Percentiles rank a stretch among this genome's conserved stretches.
Conservation (phyloP, 192 early-diverging fungal genomes). For the Podila horticola region DNA sequence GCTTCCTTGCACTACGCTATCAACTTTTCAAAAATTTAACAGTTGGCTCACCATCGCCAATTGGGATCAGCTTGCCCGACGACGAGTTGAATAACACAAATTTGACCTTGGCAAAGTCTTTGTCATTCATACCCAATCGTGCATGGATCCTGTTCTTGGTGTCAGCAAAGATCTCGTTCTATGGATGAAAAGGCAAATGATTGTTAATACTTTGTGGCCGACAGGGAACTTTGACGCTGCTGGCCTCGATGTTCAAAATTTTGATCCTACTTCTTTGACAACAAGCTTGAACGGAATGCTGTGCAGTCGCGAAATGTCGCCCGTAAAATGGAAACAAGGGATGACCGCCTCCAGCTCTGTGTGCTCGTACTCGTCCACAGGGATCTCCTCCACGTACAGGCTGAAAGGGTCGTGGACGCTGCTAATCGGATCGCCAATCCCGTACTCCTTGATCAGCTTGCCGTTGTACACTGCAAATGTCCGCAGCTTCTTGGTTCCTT, state of each 20-base stretch:
- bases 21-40: neutral
- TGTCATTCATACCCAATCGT: conserved; percentile 77
- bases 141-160: conserved; percentile 75
- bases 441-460: conserved; percentile 59
- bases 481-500: conserved; percentile 61
- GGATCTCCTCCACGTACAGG: conserved; percentile 71
- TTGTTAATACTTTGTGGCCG: no score
- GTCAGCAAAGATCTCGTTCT: conserved; percentile 71
- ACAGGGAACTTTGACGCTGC: neutral
- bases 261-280: conserved; percentile 55
- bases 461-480: conserved; percentile 65
- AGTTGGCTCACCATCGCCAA: conserved; percentile 8
- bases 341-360: conserved; percentile 57
- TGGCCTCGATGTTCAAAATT: neutral
- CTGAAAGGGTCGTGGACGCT: conserved; percentile 52
- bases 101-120: conserved; percentile 77
- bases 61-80: neutral
- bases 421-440: conserved; percentile 55
- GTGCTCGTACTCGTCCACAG: conserved; percentile 55
- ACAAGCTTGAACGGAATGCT: conserved; percentile 88
- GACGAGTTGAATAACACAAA: conserved; percentile 21
- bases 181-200: neutral
- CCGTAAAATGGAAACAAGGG: conserved; percentile 81
- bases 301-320: conserved; percentile 74
- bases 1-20: no score